phyloP scores from a whole-genome alignment of 2,329 filamentous ascomycete species.

The Chaetomium olivaceum region DNA sequence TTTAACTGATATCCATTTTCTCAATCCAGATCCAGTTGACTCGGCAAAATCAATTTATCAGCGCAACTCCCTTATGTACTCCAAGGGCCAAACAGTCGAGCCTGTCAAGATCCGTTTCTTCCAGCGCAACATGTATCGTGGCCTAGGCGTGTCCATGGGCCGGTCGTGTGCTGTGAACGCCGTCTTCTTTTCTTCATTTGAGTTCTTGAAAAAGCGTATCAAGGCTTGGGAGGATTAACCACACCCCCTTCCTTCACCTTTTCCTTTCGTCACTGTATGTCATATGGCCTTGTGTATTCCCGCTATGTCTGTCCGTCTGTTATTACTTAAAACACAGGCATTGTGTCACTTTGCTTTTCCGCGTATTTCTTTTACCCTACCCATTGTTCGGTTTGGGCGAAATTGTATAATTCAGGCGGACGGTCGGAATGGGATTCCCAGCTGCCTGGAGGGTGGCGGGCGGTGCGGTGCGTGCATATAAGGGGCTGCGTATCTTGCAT shows the following conservation, averaged over 20 bases:
- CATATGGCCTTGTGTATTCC: constrained; percentile 1
- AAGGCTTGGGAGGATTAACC: constrained; percentile 49
- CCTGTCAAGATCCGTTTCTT: constrained; percentile 77
- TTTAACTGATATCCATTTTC: background rate
- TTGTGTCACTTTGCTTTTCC: background rate
- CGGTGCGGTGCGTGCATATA: background rate
- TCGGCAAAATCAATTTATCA: constrained; percentile 86
- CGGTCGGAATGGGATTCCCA: background rate
- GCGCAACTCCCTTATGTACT: constrained; percentile 72
- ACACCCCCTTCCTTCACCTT: background rate
- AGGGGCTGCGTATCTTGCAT: background rate
- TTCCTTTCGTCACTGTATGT: background rate
- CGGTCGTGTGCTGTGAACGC: constrained; percentile 82
- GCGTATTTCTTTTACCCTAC: background rate
- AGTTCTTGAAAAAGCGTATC: constrained; percentile 74
- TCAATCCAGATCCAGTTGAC: constrained; percentile 65
- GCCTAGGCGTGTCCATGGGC: constrained; percentile 78
- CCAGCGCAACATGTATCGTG: constrained; percentile 76
- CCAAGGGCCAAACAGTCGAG: constrained; percentile 63
- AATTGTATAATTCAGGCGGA: constrained; percentile 2
- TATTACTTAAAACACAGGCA: background rate
- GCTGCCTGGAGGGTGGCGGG: background rate
- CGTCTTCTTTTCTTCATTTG: constrained; percentile 87
- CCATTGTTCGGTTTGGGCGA: background rate
- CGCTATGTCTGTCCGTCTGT: background rate